A percentile compares a stretch with the other conserved stretches of the same genome.
Conservation (phyloP, 495 filamentous ascomycete genomes). For the Rhypophila decipiens region DNA sequence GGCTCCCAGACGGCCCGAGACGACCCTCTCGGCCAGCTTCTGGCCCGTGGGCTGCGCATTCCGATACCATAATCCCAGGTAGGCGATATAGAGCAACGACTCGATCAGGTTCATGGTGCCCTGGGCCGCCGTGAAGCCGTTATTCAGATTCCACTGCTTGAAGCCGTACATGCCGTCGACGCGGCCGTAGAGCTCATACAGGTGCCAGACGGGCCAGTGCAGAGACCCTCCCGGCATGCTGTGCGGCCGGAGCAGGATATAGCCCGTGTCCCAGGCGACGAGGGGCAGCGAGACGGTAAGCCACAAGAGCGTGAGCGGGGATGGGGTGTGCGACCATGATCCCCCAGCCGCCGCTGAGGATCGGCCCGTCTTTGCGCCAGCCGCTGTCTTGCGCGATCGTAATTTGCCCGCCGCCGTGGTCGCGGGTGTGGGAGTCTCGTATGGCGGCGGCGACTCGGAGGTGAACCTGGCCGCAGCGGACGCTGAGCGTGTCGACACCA, state of each 20-base stretch:
- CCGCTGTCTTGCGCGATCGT: too few species aligned
- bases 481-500: too few species aligned
- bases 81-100: constrained; percentile 61
- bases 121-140: constrained; percentile 81
- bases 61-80: constrained; percentile 55
- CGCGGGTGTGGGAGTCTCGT: too few species aligned
- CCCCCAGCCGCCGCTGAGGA: too few species aligned
- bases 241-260: constrained; percentile 75
- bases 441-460: too few species aligned
- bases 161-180: constrained; percentile 83
- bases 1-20: constrained; percentile 55
- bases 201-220: constrained; percentile 69
- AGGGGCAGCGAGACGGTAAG: constrained; percentile 71
- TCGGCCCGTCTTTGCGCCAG: too few species aligned
- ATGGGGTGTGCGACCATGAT: constrained; percentile 67
- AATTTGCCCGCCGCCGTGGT: too few species aligned
- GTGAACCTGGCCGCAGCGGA: too few species aligned
- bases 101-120: constrained; percentile 67
- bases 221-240: constrained; percentile 74
- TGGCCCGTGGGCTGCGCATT: constrained; percentile 14
- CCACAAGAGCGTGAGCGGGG: constrained; percentile 62
- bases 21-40: constrained; percentile 35
- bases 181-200: constrained; percentile 74
- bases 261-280: constrained; percentile 76
- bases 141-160: constrained; percentile 62